A percentile compares a stretch with the other conserved stretches of the same genome.
These are phyloP conservation scores for Cladochytrium replicatum DNA, from an alignment of 192 early-diverging fungal species.

Conservation along the genomic window DNA sequence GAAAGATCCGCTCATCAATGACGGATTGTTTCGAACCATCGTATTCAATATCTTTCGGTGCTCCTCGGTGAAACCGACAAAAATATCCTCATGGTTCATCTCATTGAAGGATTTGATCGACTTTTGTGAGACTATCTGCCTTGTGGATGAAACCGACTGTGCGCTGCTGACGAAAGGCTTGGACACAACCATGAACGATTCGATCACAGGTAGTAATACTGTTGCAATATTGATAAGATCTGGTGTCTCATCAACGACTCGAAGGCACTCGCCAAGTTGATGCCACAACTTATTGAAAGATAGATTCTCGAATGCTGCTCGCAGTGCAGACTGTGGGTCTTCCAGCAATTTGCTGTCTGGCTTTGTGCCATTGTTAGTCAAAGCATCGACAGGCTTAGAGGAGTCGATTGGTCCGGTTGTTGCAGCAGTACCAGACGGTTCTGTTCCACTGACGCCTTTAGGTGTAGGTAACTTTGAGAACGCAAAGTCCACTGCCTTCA, in stretches of 20 bases:
- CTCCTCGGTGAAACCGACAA: constrained; percentile 81
- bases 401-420: background rate
- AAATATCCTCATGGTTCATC: constrained; percentile 51
- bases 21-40: constrained; percentile 95
- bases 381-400: background rate
- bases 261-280: constrained; percentile 61
- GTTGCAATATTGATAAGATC: constrained; percentile 87
- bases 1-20: constrained; percentile 93
- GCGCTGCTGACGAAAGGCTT: constrained; percentile 61
- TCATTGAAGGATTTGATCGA: constrained; percentile 11
- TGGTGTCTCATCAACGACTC: constrained; percentile 54
- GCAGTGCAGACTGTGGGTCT: constrained; percentile 3
- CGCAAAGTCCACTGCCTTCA: constrained; percentile 92
- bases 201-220: constrained; percentile 85
- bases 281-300: constrained; percentile 57
- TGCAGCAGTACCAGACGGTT: background rate
- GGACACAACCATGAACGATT: constrained; percentile 96
- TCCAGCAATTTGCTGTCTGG: background rate
- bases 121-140: background rate
- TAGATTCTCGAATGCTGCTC: constrained; percentile 31
- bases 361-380: background rate
- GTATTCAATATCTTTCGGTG: constrained; percentile 95
- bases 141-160: background rate
- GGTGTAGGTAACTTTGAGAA: constrained; percentile 33
- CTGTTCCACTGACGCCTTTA: constrained; percentile 2